These are phyloP conservation scores for Phytopythium sindhum DNA, from an alignment of 352 stramenopile species.

Conservation along the genomic window DNA sequence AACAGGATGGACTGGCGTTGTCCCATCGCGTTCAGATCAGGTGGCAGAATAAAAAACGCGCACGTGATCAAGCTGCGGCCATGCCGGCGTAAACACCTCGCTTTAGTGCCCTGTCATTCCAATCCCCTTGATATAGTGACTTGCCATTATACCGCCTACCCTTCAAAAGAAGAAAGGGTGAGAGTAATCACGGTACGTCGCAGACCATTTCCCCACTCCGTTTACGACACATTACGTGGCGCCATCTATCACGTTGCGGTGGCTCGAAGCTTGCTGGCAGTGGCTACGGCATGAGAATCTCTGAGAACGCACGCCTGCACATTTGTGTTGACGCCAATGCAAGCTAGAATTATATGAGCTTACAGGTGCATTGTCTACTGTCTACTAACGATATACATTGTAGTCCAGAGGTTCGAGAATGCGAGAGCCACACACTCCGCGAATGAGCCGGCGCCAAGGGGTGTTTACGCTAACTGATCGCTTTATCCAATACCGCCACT, in stretches of 20 bases:
- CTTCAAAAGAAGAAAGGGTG: neutral
- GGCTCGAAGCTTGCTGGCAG: too few species aligned
- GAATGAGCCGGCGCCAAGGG: neutral
- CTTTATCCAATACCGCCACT: neutral
- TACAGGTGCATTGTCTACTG: too few species aligned
- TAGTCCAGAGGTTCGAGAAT: neutral
- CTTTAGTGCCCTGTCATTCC: neutral
- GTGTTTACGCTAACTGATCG: neutral
- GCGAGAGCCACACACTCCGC: neutral
- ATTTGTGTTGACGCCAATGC: neutral
- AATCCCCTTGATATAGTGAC: neutral
- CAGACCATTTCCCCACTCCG: neutral
- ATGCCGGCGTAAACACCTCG: neutral
- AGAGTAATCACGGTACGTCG: neutral
- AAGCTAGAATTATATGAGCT: too few species aligned
- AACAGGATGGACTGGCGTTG: neutral
- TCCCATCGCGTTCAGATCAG: neutral
- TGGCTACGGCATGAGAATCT: too few species aligned
- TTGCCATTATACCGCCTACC: neutral
- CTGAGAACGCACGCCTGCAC: too few species aligned
- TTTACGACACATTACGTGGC: too few species aligned
- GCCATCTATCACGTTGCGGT: neutral
- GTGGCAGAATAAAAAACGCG: neutral
- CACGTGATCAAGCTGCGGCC: neutral
- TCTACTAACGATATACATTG: too few species aligned